Evolutionary conservation across 2,329 filamentous ascomycete species (phyloP).

Genomic region (Penicillium verrucosum): DNA sequence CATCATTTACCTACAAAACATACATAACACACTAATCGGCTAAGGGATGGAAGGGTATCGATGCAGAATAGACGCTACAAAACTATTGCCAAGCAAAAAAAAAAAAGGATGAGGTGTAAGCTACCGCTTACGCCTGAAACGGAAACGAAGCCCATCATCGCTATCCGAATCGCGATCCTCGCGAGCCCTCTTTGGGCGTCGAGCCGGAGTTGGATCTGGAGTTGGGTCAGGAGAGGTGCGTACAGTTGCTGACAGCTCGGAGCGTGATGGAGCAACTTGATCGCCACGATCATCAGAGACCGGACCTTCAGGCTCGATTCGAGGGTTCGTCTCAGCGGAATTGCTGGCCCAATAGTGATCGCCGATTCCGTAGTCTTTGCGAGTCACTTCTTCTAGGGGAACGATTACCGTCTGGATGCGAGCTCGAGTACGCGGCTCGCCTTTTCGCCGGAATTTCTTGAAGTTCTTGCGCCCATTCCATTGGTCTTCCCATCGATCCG

Average conservation of each 20-base stretch:
- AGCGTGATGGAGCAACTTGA: constrained; percentile 4
- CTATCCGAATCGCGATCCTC: constrained; percentile 51
- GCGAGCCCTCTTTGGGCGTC: constrained; percentile 35
- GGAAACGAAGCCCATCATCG: constrained; percentile 56
- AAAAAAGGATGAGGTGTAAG: not conserved
- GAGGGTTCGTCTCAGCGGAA: constrained; percentile 25
- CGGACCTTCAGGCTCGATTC: constrained; percentile 19
- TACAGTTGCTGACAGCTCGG: constrained; percentile 11
- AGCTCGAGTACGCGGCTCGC: constrained; percentile 37
- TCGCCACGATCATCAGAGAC: constrained; percentile 6
- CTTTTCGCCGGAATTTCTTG: constrained; percentile 67
- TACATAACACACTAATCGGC: not conserved
- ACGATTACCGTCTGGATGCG: constrained; percentile 62
- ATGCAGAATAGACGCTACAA: constrained; percentile 13
- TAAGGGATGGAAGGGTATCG: constrained; percentile 11
- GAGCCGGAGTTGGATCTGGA: constrained; percentile 21
- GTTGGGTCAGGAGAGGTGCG: constrained; percentile 13
- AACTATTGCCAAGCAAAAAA: not conserved
- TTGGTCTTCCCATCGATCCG: constrained; percentile 73
- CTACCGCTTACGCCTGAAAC: constrained; percentile 50
- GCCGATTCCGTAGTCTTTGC: constrained; percentile 69
- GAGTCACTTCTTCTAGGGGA: constrained; percentile 65
- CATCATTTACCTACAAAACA: not conserved
- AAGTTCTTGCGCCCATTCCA: constrained; percentile 98
- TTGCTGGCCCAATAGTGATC: constrained; percentile 65